Percentiles rank a stretch among this genome's conserved stretches.
phyloP scores from a whole-genome alignment of 345 rosid genomes.

The Pugionium dolabratum region DNA sequence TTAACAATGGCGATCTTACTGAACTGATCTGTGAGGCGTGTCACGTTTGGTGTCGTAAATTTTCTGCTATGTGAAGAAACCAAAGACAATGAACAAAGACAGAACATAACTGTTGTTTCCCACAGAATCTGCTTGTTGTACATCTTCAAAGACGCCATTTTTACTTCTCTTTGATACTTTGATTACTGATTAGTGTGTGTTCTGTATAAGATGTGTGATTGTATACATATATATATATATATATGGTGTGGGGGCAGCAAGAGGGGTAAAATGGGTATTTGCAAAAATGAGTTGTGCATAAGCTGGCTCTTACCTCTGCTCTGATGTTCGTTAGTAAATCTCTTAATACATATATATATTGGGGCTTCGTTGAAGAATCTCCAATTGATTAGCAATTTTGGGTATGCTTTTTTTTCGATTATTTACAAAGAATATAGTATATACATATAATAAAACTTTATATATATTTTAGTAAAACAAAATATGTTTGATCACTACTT shows the following conservation, averaged over 20 bases:
- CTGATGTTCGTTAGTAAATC: constrained; percentile 6
- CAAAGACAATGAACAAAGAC: constrained; percentile 42
- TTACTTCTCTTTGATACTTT: constrained; percentile 38
- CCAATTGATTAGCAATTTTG: constrained; percentile 7
- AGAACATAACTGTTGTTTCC: constrained; percentile 35
- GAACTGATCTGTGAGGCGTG: constrained; percentile 65
- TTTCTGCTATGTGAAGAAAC: constrained; percentile 63
- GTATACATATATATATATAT: constrained; percentile 28
- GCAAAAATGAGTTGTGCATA: constrained; percentile 20
- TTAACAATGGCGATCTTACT: constrained; percentile 49
- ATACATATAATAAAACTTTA: no score
- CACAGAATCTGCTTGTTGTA: constrained; percentile 31
- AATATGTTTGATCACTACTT: neutral
- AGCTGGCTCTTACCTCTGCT: constrained; percentile 35
- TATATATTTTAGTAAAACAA: no score
- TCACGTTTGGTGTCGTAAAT: constrained; percentile 57
- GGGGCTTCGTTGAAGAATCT: neutral
- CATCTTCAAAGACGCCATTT: constrained; percentile 24
- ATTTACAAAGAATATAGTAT: no score
- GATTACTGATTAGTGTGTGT: constrained; percentile 10
- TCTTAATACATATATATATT: no score
- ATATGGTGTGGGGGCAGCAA: neutral
- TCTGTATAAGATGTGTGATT: constrained; percentile 8
- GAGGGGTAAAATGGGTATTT: constrained; percentile 27
- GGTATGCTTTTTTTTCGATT: neutral